Base-by-base conservation (phyloP, 179 eudicot species). In the Vitellaria paradoxa region DNA sequence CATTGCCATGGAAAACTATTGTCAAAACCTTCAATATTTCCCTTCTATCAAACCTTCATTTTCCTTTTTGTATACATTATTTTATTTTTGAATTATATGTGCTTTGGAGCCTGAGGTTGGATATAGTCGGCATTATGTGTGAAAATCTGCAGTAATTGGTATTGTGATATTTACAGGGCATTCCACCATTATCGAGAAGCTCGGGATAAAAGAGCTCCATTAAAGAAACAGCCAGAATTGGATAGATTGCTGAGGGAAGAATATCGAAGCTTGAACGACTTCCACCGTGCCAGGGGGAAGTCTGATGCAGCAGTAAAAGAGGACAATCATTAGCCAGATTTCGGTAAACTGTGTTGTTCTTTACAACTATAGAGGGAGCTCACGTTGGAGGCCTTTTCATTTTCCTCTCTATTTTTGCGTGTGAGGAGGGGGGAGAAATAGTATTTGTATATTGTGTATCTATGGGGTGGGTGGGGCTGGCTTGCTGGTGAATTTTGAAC, bases 121-220 rank as follows among this genome's bases (percentile, higher is more conserved):
- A 50, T 50, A 50, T 50, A 50, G 55, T 50, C 5, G 55, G 7
- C 9, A 7, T 50, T 12, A 8, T 50, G 9, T 8, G 1, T 50
- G 55, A 50, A 50, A 50, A 50, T 7, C 5, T 50, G 55, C 55
- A 50, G 55, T 7, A 50, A 50, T 50, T 7, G 12, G 55, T 7
- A 50, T 1, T 7, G 55, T 50, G 12, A 7, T 50, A 50, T 50
- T 50, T 67, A 52, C 87, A 95, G 97, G 99, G 97, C 99, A 69
- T 93, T 93, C 80, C 97, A 95, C 87, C 97, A 95, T 79, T 93
- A 87, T 62, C 87, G 92, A 23, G 90, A 83, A 64, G 72, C 71
- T 20, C 89, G 95, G 0, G 88, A 83, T 70, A 80, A 82, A 74
- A 87, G 78, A 72, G 88, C 79, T 64, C 85, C 93, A n/a, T 76